Conservation (phyloP, 495 filamentous ascomycete species). For the Gamarada debralockiae region DNA sequence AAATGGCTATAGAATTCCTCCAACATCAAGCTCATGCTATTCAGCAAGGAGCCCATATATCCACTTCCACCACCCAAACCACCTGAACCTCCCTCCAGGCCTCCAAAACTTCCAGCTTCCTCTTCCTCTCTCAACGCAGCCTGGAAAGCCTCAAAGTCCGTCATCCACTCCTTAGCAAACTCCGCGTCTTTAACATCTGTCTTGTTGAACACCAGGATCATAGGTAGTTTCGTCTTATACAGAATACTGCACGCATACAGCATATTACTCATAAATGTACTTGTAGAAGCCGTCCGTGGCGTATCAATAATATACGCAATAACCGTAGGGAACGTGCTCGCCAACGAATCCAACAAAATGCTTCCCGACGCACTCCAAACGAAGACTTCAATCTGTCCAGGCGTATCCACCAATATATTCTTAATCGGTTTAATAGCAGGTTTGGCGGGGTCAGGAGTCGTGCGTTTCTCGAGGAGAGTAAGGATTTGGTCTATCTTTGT, state of each 20-base stretch:
- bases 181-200: constrained; percentile 87
- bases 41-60: constrained; percentile 94
- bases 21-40: constrained; percentile 95
- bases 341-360: constrained; percentile 90
- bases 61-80: constrained; percentile 71
- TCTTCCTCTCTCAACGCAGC: constrained; percentile 77
- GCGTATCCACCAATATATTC: constrained; percentile 90
- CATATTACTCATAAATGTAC: constrained; percentile 99
- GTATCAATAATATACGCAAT: constrained; percentile 98
- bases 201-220: constrained; percentile 99
- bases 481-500: constrained; percentile 98
- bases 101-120: constrained; percentile 70
- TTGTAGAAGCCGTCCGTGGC: constrained; percentile 84
- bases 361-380: constrained; percentile 93
- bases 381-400: constrained; percentile 97
- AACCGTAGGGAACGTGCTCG: constrained; percentile 90
- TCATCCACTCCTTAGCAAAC: constrained; percentile 99
- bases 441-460: constrained; percentile 56
- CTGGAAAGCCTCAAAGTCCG: constrained; percentile 95
- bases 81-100: constrained; percentile 60
- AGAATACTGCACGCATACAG: constrained; percentile 96
- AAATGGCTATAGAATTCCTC: constrained; percentile 97
- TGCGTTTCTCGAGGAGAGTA: constrained; percentile 81
- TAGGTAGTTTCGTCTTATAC: constrained; percentile 96
- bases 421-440: constrained; percentile 63